Evolutionary conservation across 805 yeast species (phyloP), one percentile per base, ranked within the genome.

Genomic region (Wickerhamiella parazyma): DNA sequence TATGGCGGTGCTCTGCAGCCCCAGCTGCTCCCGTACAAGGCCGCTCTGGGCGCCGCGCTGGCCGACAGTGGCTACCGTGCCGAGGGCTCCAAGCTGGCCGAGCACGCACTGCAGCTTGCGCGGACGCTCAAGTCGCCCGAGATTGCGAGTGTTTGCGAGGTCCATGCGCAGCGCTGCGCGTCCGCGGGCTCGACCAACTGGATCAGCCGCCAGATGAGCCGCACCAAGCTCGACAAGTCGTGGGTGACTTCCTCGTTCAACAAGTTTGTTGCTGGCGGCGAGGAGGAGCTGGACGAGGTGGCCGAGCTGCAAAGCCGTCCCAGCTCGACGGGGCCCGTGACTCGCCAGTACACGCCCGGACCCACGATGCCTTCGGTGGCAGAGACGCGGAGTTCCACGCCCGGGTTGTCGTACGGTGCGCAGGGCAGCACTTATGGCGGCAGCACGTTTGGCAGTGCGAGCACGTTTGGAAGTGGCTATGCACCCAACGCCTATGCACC

Each of bases 241-340:
- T 84, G 94, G 94, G 89, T 91, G 9, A 22, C 37, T 5, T 87
- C 80, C 35, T 74, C 82, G 4, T 75, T 80, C 55, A 78, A 73
- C 56, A 78, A 76, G 57, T 76, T 79, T 59, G 86, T 89, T 46
- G 79, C 94, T 33, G 96, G 95, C 1, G 96, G 89, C 38, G 94
- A 81, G 28, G 65, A 18, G 1, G 17, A 12, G 6, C 42, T 33
- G 7, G 39, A 38, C 21, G 41, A 28, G 29, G 28, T 24, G 28
- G 16, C 25, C 7, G 28, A 20, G 14, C 36, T 4, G 10, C 28
- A 12, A 16, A 7, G 24, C 17, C 44, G 44, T 14, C 44, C 44
- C 6, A n/a, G 38, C 22, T 41, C 44, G 11, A 33, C 43, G 9
- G 43, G 43, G 7, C 43, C 43, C 8, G 1, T 70, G 36, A 19